Base-by-base conservation (phyloP, 768 basidiomycete species). In the Boletellus sp. region DNA sequence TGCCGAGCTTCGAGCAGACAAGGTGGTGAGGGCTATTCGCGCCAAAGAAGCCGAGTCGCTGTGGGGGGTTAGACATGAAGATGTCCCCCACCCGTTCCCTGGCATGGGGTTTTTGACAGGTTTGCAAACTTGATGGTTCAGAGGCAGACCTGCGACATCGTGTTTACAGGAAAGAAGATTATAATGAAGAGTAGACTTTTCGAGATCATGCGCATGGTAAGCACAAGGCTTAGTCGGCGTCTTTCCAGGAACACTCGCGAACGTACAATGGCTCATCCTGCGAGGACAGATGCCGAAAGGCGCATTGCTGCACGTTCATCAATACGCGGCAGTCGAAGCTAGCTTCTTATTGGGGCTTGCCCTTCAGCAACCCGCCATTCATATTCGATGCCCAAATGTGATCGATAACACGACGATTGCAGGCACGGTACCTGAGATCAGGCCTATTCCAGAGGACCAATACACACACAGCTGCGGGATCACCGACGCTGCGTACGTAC, bases 71-170 rank as follows among this genome's bases (percentile, higher is more conserved):
- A 75, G 81, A n/a, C 68, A 77, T 53, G 69, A 75, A 16, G 73
- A 72, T 10, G 68, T 80, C 33, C 77, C 75, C 17, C 79, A 86
- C 53, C 71, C 79, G 2, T 87, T 85, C 54, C 85, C 85, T 35
- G 87, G 87, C 28, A 87, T 86, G 84, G 84, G 79, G 53, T 89
- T 87, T 56, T 62, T 87, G 55, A 85, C 83, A 42, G 84, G 84
- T 82, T 55, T 33, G 60, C 35, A 6, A 4, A 40, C 10, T 19
- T 23, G 9, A 24, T 39, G 8, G 19, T n/a, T 11, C 3, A 16
- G 10, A 22, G 9, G n/a, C 10, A 28, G 22, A 38, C n/a, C 11
- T 37, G 33, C 22, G 38, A 42, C 23, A 22, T 51, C 36, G 15
- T 35, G 17, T 24, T 15, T 19, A 23, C 58, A 67, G 68, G 71